Base-by-base conservation (phyloP, 2,329 filamentous ascomycete species). In the Endothia cerciana region DNA sequence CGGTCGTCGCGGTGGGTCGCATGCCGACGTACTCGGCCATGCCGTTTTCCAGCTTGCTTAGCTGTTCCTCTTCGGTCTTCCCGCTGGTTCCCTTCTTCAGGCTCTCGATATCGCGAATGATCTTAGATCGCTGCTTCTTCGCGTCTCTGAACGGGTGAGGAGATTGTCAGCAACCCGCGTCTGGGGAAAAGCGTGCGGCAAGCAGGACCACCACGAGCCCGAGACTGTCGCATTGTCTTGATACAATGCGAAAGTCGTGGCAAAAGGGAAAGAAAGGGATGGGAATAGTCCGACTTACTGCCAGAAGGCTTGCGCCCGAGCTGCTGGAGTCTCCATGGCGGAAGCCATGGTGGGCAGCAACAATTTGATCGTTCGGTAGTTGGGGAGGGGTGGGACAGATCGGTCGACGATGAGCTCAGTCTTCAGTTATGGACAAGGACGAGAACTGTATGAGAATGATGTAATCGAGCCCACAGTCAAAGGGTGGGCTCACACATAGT, bases 11-110 rank as follows among this genome's bases (percentile, higher is more conserved):
- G 38, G 38, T 45, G 43, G 51, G 28, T 25, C 53, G 38, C 60
- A 33, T 25, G 38, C 17, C 49, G 56, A 62, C 74, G 40, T 75
- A 77, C 76, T 77, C 67, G 55, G 75, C 72, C 62, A 77, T 70
- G 17, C 69, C 73, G 56, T 67, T 67, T 65, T 78, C 76, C 53
- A 74, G 68, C 60, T 72, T 71, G 64, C 74, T 73, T 53, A 77
- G 74, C 43, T 73, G 71, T 65, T 66, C 66, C 51, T 68, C 64
- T 36, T 68, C 64, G 17, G 58, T 61, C 43, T 64, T 66, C 38
- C 61, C 72, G 22, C 71, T 72, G 53, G 72, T 71, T 62, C 74
- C 73, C 62, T 73, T 74, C 69, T 73, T 73, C 36, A 74, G 66
- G 59, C 66, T 69, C 28, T 69, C 64, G 62, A 70, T 62, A 51